Percentiles rank a stretch among this genome's conserved stretches.
phyloP scores from a whole-genome alignment of 345 rosid species.

The Pugionium cornutum region DNA sequence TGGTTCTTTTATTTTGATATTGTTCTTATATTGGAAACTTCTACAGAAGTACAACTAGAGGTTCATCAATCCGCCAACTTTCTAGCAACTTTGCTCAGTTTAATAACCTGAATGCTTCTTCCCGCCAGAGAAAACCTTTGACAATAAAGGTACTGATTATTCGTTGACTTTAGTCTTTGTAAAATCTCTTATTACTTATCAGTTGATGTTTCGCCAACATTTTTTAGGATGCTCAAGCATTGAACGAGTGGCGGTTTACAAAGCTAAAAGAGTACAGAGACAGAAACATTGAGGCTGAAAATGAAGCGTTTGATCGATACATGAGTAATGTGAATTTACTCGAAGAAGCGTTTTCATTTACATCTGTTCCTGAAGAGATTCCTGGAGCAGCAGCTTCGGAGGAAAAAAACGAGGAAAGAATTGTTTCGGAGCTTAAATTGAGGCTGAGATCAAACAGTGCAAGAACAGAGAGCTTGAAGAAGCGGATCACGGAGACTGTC shows the following conservation, averaged over 20 bases:
- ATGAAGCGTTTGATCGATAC: constrained; percentile 82
- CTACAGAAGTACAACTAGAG: constrained; percentile 68
- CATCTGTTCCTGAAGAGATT: constrained; percentile 48
- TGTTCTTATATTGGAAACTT: constrained; percentile 22
- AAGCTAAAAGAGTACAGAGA: constrained; percentile 78
- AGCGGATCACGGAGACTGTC: constrained; percentile 54
- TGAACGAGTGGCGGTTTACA: constrained; percentile 92
- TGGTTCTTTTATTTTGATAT: constrained; percentile 19
- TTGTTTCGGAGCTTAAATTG: constrained; percentile 47
- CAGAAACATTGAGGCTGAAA: constrained; percentile 71
- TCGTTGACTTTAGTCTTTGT: not conserved
- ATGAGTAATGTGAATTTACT: constrained; percentile 69
- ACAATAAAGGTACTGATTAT: constrained; percentile 64
- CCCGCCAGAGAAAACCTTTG: constrained; percentile 78
- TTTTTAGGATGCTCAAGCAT: constrained; percentile 77
- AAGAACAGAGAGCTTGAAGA: constrained; percentile 57
- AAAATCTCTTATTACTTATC: constrained; percentile 1
- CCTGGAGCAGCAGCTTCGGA: constrained; percentile 39
- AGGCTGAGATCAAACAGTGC: constrained; percentile 51
- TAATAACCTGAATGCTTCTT: constrained; percentile 65
- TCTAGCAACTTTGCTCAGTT: constrained; percentile 84
- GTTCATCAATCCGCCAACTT: constrained; percentile 77
- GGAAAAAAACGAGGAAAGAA: constrained; percentile 36
- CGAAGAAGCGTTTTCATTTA: constrained; percentile 67
- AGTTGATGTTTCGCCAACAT: constrained; percentile 13